Conservation (phyloP, 208 protist species). For the Leishmania tarentolae region DNA sequence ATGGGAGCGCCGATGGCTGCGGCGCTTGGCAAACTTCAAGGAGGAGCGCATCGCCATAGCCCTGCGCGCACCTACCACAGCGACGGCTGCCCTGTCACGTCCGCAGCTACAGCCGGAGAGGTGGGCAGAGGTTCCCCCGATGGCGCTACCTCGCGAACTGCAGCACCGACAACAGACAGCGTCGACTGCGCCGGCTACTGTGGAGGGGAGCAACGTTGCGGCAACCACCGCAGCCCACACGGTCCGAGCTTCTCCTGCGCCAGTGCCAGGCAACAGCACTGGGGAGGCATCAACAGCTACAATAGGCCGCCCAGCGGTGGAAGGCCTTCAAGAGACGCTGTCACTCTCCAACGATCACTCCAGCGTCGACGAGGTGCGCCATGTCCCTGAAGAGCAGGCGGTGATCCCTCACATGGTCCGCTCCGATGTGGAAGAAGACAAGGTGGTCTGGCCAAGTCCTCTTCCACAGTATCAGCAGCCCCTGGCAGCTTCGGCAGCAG, state of each 20-base stretch:
- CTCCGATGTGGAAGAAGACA: background rate
- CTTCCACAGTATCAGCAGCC: background rate
- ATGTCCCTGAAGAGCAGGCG: background rate
- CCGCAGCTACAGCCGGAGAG: background rate
- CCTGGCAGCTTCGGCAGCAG: background rate
- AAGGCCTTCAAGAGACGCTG: background rate
- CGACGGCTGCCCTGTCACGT: background rate
- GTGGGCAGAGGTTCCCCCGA: background rate
- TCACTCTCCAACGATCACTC: background rate
- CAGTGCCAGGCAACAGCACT: constrained; percentile 1
- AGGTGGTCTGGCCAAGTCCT: background rate
- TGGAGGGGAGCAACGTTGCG: background rate
- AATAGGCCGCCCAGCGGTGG: background rate
- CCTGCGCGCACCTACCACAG: constrained; percentile 6
- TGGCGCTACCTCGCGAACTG: background rate
- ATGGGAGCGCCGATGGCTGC: constrained; percentile 49
- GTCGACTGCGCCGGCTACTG: background rate
- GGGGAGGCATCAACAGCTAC: background rate
- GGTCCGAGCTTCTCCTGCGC: background rate
- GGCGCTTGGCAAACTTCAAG: constrained; percentile 34
- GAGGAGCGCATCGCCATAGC: constrained; percentile 38
- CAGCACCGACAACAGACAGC: background rate
- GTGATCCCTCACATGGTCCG: too few relatives aligned
- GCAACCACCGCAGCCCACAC: background rate
- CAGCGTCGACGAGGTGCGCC: background rate